Evolutionary conservation across 441 rosid genomes (phyloP).

Genomic region (Eutrema salsugineum): DNA sequence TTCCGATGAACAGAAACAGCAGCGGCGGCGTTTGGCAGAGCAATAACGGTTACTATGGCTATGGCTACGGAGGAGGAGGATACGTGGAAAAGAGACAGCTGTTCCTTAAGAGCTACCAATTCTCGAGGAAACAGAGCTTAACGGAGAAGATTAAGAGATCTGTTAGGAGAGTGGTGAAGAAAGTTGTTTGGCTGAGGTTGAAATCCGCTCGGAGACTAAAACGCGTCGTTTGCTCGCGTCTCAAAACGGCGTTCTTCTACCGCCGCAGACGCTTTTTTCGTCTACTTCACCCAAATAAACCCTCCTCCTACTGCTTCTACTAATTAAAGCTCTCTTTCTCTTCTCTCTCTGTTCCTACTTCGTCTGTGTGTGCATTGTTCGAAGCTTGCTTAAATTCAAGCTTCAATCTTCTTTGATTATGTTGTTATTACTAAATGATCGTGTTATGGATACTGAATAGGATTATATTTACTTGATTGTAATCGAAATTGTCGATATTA

Average conservation of each 20-base stretch:
- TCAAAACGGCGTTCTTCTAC: slow-evolving; percentile 35
- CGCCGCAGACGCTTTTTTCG: slow-evolving; percentile 47
- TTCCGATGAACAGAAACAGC: slow-evolving; percentile 17
- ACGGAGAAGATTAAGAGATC: slow-evolving; percentile 44
- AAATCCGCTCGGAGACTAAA: slow-evolving; percentile 43
- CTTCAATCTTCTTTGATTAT: not conserved
- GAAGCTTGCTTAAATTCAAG: not conserved
- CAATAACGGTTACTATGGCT: slow-evolving; percentile 17
- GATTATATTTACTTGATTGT: not conserved
- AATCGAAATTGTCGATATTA: not conserved
- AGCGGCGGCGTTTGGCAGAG: slow-evolving; percentile 24
- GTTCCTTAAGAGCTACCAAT: slow-evolving; percentile 75
- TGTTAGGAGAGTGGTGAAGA: slow-evolving; percentile 39
- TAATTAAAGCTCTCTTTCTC: slow-evolving; percentile 22
- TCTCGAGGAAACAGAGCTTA: slow-evolving; percentile 56
- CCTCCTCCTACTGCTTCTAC: slow-evolving; percentile 39
- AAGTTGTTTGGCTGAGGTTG: slow-evolving; percentile 39
- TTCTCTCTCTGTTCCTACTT: not conserved
- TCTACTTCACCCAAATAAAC: slow-evolving; percentile 30
- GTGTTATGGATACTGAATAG: not conserved
- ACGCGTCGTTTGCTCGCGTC: slow-evolving; percentile 50
- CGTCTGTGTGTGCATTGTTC: not conserved
- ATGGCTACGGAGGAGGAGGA: slow-evolving; percentile 18
- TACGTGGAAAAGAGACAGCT: slow-evolving; percentile 71
- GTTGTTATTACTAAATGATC: not conserved